Evolutionary conservation across 345 rosid genomes (phyloP).

Genomic region (Gossypium turneri): DNA sequence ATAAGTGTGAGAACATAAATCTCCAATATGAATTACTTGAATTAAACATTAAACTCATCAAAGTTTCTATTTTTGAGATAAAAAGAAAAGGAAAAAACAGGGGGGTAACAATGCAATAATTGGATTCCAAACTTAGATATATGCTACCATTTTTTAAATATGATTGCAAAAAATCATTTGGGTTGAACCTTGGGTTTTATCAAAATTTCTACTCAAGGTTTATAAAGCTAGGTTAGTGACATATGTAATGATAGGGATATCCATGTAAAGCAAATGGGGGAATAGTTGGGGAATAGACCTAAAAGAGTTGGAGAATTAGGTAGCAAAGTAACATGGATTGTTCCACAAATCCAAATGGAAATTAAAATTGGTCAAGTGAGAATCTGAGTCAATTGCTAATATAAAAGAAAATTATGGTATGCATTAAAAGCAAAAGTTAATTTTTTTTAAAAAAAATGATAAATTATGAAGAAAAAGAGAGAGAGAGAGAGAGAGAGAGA

Average conservation of each 20-base stretch:
- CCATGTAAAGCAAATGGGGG: neutral
- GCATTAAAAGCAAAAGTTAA: neutral
- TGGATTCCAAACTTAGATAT: too few species aligned
- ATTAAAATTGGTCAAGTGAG: conserved; percentile 12
- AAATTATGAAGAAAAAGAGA: neutral
- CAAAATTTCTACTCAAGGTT: neutral
- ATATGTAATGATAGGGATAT: neutral
- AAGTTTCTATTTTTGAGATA: too few species aligned
- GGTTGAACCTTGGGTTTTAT: neutral
- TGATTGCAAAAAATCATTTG: too few species aligned
- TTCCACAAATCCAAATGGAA: conserved; percentile 20
- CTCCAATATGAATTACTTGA: too few species aligned
- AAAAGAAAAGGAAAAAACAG: too few species aligned
- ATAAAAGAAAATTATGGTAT: neutral
- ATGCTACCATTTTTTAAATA: too few species aligned
- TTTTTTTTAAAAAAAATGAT: conserved; percentile 12
- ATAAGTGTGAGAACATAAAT: too few species aligned
- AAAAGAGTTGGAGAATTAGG: conserved; percentile 22
- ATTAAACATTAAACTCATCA: too few species aligned
- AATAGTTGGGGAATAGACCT: conserved; percentile 12
- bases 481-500: neutral
- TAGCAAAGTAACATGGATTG: conserved; percentile 20
- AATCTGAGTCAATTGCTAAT: conserved; percentile 17
- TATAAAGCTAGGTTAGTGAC: neutral
- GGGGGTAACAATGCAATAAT: too few species aligned